Conservation (phyloP, 2,329 filamentous ascomycete species). For the Colletotrichum scovillei region DNA sequence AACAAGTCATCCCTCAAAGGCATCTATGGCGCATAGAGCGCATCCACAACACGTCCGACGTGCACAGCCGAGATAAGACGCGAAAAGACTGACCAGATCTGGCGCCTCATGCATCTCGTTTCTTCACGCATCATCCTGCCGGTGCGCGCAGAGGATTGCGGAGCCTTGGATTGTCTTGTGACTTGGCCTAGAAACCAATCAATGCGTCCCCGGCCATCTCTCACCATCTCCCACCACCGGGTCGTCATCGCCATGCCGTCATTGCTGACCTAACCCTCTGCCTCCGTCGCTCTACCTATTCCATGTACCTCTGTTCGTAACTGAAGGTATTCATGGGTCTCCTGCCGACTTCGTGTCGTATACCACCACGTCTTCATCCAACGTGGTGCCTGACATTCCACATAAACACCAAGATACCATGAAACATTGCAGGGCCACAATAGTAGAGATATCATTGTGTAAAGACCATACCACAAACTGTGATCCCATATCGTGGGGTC, state of each 20-base stretch:
- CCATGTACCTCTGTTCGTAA: not conserved
- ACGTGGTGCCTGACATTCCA: not conserved
- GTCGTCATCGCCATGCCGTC: constrained; percentile 30
- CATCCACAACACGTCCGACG: not conserved
- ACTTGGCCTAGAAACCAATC: constrained; percentile 28
- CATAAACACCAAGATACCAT: not conserved
- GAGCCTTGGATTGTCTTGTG: constrained; percentile 22
- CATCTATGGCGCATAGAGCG: constrained; percentile 5
- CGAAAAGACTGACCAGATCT: not conserved
- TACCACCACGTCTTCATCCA: not conserved
- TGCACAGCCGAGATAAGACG: not conserved
- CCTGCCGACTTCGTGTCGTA: not conserved
- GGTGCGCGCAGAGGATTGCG: constrained; percentile 18
- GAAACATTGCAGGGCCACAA: not conserved
- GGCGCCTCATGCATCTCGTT: constrained; percentile 14
- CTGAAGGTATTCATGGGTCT: not conserved
- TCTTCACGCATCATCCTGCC: constrained; percentile 18
- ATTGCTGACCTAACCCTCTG: constrained; percentile 5
- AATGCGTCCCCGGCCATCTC: not conserved
- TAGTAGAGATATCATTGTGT: not conserved
- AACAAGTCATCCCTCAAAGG: not conserved
- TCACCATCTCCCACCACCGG: not conserved
- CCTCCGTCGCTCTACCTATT: not conserved
- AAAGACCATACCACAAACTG: too few relatives aligned
- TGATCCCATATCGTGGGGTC: not conserved